Evolutionary conservation across 1,284 basidiomycete genomes (phyloP), one percentile per base, ranked within the genome.

Genomic region (Irpex sp.): DNA sequence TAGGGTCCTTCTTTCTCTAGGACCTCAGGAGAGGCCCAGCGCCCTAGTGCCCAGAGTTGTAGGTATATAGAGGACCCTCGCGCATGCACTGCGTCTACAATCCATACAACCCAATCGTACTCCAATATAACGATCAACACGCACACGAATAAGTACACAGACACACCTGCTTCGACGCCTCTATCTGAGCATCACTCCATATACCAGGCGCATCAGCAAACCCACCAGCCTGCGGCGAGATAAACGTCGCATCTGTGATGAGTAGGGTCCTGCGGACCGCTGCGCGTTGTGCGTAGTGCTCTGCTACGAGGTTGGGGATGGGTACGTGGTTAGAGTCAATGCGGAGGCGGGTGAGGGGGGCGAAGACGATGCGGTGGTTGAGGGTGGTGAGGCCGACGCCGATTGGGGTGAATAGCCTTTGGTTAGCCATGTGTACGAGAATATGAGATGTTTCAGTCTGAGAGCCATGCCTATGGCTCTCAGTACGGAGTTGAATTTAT

Each of bases 11-110:
- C 67, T 58, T 65, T 17, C 39, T 71, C 68, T 9, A 79, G 71
- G 9, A 77, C 65, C 0, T 67, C 64, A 1, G 72, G 70, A 13
- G 69, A 60, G 15, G 78, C 78, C 3, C 75, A 71, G 0, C 81
- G 74, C 2, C 80, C 82, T 47, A 80, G 67, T 0, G 79, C 78
- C 80, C 81, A 82, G 0, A 83, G 71, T 67, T 86, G 83, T 33
- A 74, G 47, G 69, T 73, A 82, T 60, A 83, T 78, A 68, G 70
- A 73, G 0, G 77, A 79, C 3, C 74, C 78, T 60, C 68, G 74
- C 55, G 65, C 70, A 60, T 75, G 72, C 0, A 74, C 70, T 0
- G 68, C 70, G 57, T 74, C 70, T 6, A 69, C 70, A 2, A 75
- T 59, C 73, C 74, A 58, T 31, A 13, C 5, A n/a, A n/a, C n/a